A percentile compares a stretch with the other conserved stretches of the same genome.
These are phyloP conservation scores for Leucogyrophana mollusca DNA, from an alignment of 768 basidiomycete species.

Conservation along the genomic window DNA sequence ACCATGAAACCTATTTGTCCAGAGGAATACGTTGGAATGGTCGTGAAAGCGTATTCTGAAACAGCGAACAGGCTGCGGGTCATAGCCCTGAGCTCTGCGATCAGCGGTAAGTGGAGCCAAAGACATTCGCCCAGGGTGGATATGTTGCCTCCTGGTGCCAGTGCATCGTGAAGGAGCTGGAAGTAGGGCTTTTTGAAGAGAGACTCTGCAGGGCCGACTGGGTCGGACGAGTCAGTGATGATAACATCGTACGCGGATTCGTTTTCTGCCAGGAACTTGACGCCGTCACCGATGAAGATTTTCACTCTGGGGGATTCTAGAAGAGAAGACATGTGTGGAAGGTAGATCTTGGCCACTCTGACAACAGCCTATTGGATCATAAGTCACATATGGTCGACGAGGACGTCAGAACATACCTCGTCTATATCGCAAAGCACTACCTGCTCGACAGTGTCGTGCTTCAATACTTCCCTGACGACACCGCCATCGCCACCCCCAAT, in stretches of 20 bases:
- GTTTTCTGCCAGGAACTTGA: slow-evolving; percentile 93
- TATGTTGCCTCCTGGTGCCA: slow-evolving; percentile 87
- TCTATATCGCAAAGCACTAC: slow-evolving; percentile 98
- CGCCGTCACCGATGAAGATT: slow-evolving; percentile 90
- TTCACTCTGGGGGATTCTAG: slow-evolving; percentile 78
- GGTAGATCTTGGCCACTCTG: slow-evolving; percentile 88
- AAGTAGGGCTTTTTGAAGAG: slow-evolving; percentile 99
- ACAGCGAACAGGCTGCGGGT: slow-evolving; percentile 75
- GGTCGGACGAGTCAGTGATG: slow-evolving; percentile 98
- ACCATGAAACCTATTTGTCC: slow-evolving; percentile 96
- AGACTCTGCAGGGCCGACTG: slow-evolving; percentile 90
- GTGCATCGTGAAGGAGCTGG: slow-evolving; percentile 86
- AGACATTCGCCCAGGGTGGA: slow-evolving; percentile 95
- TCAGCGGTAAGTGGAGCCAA: slow-evolving; percentile 91
- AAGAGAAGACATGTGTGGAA: slow-evolving; percentile 91
- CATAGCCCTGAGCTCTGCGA: slow-evolving; percentile 68
- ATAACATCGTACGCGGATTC: slow-evolving; percentile 91
- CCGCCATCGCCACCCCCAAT: slow-evolving; percentile 99
- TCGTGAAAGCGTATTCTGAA: slow-evolving; percentile 90
- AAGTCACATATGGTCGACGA: background rate
- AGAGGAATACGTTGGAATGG: slow-evolving; percentile 95
- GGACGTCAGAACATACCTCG: slow-evolving; percentile 54
- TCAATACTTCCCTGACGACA: slow-evolving; percentile 95
- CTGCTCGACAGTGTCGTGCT: slow-evolving; percentile 86
- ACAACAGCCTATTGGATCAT: slow-evolving; percentile 70